These are phyloP conservation scores for Ensete glaucum DNA, from an alignment of 176 grass and related monocot genomes.

Conservation along the genomic window DNA sequence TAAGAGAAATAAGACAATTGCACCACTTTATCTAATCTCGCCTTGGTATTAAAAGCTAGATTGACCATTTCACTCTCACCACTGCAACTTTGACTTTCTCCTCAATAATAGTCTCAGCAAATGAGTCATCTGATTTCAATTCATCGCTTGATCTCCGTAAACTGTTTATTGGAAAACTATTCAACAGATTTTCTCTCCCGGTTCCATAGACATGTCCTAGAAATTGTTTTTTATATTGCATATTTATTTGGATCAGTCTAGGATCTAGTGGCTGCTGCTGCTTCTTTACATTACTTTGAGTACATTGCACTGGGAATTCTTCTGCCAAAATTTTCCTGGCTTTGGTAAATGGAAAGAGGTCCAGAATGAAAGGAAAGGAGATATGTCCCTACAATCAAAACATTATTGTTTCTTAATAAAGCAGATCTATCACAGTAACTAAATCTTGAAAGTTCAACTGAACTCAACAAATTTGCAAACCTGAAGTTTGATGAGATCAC, in stretches of 20 bases:
- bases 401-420: slow-evolving; percentile 13
- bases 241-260: slow-evolving; percentile 26
- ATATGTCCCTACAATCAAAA: slow-evolving; percentile 53
- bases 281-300: slow-evolving; percentile 7
- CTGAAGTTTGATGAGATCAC: slow-evolving; percentile 53
- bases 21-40: background rate
- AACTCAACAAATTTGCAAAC: slow-evolving; percentile 26
- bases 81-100: background rate
- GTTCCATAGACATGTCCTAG: slow-evolving; percentile 31
- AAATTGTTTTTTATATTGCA: slow-evolving; percentile 31
- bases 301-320: slow-evolving; percentile 18
- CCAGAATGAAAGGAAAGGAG: slow-evolving; percentile 81
- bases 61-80: background rate
- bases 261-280: background rate
- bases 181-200: slow-evolving; percentile 4
- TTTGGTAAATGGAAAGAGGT: slow-evolving; percentile 52
- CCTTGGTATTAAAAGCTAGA: background rate
- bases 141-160: background rate
- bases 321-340: slow-evolving; percentile 25
- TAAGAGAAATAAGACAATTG: background rate
- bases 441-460: background rate
- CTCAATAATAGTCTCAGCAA: background rate
- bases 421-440: background rate
- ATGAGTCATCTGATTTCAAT: background rate
- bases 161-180: slow-evolving; percentile 29